phyloP scores from a whole-genome alignment of 2,329 filamentous ascomycete species.

The Sporothrix luriei region DNA sequence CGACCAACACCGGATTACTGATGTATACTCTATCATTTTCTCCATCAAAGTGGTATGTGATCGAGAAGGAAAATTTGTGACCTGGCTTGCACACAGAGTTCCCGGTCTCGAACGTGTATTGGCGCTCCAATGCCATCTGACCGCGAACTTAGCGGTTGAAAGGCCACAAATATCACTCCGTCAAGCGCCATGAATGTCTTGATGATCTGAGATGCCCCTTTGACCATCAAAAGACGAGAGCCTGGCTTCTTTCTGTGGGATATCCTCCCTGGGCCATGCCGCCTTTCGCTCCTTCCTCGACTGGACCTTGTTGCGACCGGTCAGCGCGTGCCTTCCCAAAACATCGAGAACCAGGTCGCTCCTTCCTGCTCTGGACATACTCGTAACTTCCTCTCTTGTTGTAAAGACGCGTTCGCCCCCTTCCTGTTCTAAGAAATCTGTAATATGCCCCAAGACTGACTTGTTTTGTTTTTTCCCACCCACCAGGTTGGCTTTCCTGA shows the following conservation, averaged over 20 bases:
- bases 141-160: neutral
- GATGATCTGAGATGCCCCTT: neutral
- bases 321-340: conserved; percentile 9
- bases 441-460: neutral
- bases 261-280: too few species aligned
- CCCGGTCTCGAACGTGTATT: neutral
- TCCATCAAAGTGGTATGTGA: neutral
- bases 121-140: neutral
- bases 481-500: neutral
- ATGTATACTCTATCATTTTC: neutral
- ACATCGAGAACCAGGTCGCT: neutral
- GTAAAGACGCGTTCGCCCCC: conserved; percentile 14
- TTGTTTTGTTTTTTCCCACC: conserved; percentile 6
- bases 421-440: neutral
- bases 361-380: conserved; percentile 1
- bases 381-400: conserved; percentile 1
- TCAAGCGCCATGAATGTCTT: neutral
- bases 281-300: conserved; percentile 18
- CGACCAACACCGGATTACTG: too few species aligned
- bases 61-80: neutral
- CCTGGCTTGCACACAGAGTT: too few species aligned
- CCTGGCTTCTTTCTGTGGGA: neutral
- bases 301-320: neutral
- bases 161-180: neutral
- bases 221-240: neutral